Evolutionary conservation across 148 eudicot species (phyloP), one percentile per base, ranked within the genome.

Genomic region (Chenopodium formosanum): DNA sequence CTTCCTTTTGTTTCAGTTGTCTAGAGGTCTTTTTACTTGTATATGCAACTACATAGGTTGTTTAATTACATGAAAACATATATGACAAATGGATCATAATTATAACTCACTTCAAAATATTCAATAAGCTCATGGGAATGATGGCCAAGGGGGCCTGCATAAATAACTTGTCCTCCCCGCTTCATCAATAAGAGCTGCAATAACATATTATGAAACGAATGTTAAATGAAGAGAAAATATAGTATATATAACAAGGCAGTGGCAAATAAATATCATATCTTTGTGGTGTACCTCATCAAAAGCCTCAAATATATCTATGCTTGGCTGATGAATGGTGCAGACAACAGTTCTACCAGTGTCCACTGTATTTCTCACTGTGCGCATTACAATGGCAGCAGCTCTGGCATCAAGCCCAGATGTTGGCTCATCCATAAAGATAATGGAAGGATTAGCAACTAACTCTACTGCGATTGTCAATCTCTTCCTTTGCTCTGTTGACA

Each of bases 371-470:
- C 98, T 89, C 68, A 92, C 92, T 34, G 98, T 87, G 23, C 93
- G 89, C 97, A 94, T 94, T 20, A 94, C 98, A 82, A 91, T 94
- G 27, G 98, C 98, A 66, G 98, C 98, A 77, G 98, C 97, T 88
- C 98, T 87, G 8, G 98, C 98, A 85, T 94, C 98, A 74, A 94
- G 97, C 20, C 98, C 98, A 52, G 98, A 94, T 22, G 98, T 94
- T 22, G 98, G 98, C 81, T 94, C 98, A 80, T 94, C 98, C 98
- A 94, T 89, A 84, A 94, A 94, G 53, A 94, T 94, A 40, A 94
- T 92, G 29, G 98, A 94, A 40, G 94, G 98, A 75, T 94, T 91
- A 53, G 97, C 91, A 73, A 93, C 97, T 67, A 92, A 85, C 83
- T 92, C 97, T 22, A 92, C 97, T 37, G 97, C 94, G 37, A 92